Conservation (phyloP, 805 yeast species). For the Candida sithepensis region DNA sequence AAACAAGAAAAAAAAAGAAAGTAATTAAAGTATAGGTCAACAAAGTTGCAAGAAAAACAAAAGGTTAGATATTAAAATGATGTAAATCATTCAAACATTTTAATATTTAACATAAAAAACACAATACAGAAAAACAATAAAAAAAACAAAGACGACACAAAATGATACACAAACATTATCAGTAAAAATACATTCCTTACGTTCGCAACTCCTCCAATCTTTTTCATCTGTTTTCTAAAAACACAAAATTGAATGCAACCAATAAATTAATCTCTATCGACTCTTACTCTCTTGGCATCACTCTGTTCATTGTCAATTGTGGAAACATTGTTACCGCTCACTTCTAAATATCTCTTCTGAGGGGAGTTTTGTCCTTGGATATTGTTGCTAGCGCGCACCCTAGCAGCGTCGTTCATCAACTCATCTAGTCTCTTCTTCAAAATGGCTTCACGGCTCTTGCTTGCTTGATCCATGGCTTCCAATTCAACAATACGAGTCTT, state of each 20-base stretch:
- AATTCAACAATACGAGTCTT: constrained; percentile 78
- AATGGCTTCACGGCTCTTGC: constrained; percentile 45
- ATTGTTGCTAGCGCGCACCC: neutral
- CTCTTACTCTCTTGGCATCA: constrained; percentile 19
- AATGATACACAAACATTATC: neutral
- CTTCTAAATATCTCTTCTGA: neutral
- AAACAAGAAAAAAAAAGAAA: neutral
- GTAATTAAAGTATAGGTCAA: neutral
- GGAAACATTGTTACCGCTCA: neutral
- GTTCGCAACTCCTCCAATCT: neutral
- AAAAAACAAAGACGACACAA: neutral
- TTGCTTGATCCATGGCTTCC: constrained; percentile 63
- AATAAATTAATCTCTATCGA: constrained; percentile 9
- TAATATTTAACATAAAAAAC: neutral
- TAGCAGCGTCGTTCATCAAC: constrained; percentile 16
- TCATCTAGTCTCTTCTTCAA: constrained; percentile 49
- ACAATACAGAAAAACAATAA: neutral
- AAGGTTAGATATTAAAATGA: neutral
- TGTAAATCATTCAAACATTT: neutral
- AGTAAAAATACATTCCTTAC: neutral
- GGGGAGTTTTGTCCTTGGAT: neutral
- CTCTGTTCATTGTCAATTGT: constrained; percentile 3
- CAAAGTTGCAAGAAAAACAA: neutral
- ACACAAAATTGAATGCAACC: too few relatives aligned
- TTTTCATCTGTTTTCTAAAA: neutral